A percentile compares a stretch with the other conserved stretches of the same genome.
phyloP scores from a whole-genome alignment of 2,329 filamentous ascomycete genomes.

The Thelonectria rubi region DNA sequence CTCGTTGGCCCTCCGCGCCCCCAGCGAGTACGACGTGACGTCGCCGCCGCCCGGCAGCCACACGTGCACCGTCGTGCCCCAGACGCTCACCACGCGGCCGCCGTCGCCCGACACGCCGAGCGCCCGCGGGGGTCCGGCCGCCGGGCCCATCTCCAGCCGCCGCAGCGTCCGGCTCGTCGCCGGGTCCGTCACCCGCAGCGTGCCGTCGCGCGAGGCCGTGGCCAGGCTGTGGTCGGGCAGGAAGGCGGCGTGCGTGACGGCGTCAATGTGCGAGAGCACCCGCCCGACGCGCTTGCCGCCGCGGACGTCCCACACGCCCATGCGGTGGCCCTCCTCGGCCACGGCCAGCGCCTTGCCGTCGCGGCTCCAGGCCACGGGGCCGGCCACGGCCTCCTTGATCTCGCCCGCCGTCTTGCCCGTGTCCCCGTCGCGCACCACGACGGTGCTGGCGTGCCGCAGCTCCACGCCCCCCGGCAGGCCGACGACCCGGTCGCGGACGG shows the following conservation, averaged over 20 bases:
- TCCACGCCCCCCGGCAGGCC: constrained; percentile 44
- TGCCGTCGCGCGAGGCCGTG: constrained; percentile 50
- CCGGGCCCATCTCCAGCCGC: constrained; percentile 48
- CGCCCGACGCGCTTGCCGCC: constrained; percentile 42
- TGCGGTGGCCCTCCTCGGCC: constrained; percentile 40
- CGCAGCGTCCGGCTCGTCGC: constrained; percentile 47
- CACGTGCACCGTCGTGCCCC: constrained; percentile 50
- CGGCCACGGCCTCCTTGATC: constrained; percentile 42
- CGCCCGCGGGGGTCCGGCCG: constrained; percentile 43
- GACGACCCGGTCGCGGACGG: constrained; percentile 45
- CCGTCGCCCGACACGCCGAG: constrained; percentile 48
- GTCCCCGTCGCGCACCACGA: constrained; percentile 45
- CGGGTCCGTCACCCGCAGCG: constrained; percentile 48
- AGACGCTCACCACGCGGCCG: constrained; percentile 48
- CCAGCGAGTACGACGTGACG: constrained; percentile 49
- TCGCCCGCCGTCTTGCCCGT: constrained; percentile 46
- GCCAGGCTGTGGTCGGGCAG: constrained; percentile 46
- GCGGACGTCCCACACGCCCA: constrained; percentile 48
- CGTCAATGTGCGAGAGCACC: constrained; percentile 49
- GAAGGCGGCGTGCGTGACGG: constrained; percentile 51
- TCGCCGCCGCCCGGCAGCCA: constrained; percentile 48
- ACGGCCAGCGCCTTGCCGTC: constrained; percentile 46
- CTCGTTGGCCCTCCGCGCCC: constrained; percentile 46
- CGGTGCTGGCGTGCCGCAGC: constrained; percentile 43
- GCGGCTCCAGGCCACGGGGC: constrained; percentile 47